Evolutionary conservation across 2,329 filamentous ascomycete species (phyloP).

Genomic region (Colletotrichum lini): DNA sequence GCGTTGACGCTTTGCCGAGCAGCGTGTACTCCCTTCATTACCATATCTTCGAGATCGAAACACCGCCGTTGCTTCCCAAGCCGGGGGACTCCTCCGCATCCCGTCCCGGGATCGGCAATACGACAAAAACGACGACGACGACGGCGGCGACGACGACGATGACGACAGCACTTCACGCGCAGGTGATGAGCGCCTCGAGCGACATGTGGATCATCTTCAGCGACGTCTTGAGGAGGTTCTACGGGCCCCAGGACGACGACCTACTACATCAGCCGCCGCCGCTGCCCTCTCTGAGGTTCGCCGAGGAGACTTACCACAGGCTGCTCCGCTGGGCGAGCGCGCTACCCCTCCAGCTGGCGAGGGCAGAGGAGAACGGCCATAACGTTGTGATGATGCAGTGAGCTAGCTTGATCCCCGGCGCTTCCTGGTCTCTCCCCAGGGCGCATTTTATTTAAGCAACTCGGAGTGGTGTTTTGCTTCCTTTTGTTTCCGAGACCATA

Average conservation of each 20-base stretch:
- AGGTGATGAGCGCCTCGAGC: conserved; percentile 8
- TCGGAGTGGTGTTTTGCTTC: no score
- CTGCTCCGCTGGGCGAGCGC: conserved; percentile 20
- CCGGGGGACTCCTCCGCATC: not conserved
- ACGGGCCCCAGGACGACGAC: not conserved
- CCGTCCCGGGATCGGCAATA: no score
- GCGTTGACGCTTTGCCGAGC: not conserved
- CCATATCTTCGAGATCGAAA: conserved; percentile 23
- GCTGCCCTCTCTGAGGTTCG: not conserved
- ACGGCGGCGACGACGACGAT: no score
- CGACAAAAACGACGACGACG: no score
- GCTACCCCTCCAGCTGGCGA: conserved; percentile 3
- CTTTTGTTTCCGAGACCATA: no score
- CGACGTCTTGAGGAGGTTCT: not conserved
- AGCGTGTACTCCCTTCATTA: conserved; percentile 25
- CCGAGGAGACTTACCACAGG: conserved; percentile 5
- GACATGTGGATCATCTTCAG: conserved; percentile 24
- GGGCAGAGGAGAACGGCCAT: conserved; percentile 1
- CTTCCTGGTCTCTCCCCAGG: not conserved
- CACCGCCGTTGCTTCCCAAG: conserved; percentile 22
- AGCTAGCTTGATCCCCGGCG: not conserved
- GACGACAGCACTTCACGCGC: not conserved
- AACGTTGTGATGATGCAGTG: conserved; percentile 31
- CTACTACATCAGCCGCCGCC: not conserved
- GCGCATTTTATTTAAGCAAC: not conserved